Conservation (phyloP, 192 early-diverging fungal genomes). For the Backusella circina region DNA sequence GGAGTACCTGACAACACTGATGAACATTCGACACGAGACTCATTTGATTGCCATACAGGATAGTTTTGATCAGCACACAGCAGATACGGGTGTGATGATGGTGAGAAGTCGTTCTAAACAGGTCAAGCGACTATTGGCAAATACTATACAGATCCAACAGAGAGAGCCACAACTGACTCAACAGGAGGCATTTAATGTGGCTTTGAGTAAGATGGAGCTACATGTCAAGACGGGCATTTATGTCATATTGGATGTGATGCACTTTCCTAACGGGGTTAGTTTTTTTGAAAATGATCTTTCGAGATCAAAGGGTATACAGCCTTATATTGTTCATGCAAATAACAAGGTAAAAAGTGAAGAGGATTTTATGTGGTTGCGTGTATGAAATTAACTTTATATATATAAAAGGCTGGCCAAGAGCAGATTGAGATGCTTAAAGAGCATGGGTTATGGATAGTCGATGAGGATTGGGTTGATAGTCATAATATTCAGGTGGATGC, state of each 20-base stretch:
- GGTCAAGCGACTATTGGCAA: conserved; percentile 19
- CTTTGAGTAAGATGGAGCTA: conserved; percentile 18
- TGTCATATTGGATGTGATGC: conserved; percentile 22
- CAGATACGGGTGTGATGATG: conserved; percentile 29
- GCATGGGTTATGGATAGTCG: conserved; percentile 2
- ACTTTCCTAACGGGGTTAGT: conserved; percentile 28
- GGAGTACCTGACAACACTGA: conserved; percentile 12
- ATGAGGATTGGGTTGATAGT: conserved; percentile 2
- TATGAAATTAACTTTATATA: neutral
- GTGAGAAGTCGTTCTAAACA: conserved; percentile 9
- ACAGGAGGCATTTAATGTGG: conserved; percentile 30
- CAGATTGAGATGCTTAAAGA: conserved; percentile 2
- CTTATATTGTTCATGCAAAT: conserved; percentile 35
- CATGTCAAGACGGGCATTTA: conserved; percentile 16
- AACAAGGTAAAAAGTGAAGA: conserved; percentile 17
- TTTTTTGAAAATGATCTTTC: conserved; percentile 23
- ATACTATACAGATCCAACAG: conserved; percentile 23
- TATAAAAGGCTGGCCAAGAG: neutral
- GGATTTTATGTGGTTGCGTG: neutral
- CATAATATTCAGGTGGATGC: neutral
- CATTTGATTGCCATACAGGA: conserved; percentile 26
- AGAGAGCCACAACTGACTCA: conserved; percentile 9
- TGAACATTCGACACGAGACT: conserved; percentile 19
- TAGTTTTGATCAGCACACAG: conserved; percentile 15
- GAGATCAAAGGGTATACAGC: conserved; percentile 12